Conservation (phyloP, 2,329 filamentous ascomycete species). For the Sphaerulina populicola region DNA sequence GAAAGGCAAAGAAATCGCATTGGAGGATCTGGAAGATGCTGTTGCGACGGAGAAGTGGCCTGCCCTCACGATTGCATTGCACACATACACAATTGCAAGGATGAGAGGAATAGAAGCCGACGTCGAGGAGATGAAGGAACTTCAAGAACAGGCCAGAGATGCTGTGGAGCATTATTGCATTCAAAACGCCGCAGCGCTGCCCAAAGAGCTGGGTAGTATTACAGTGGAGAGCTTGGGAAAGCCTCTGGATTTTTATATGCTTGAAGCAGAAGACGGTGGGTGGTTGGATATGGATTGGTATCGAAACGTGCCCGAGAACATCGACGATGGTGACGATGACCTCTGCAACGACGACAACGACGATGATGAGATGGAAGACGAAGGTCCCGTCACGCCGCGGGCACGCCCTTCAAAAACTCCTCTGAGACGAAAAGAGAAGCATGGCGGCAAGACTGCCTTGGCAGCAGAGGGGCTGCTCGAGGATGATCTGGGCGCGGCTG, state of each 20-base stretch:
- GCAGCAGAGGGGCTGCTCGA: slow-evolving; percentile 12
- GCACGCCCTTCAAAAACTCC: slow-evolving; percentile 29
- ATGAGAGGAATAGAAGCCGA: slow-evolving; percentile 11
- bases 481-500: slow-evolving; percentile 25
- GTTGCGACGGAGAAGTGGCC: slow-evolving; percentile 16
- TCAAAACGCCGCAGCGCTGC: slow-evolving; percentile 3
- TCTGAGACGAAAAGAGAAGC: slow-evolving; percentile 31
- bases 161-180: slow-evolving; percentile 6
- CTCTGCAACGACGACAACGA: slow-evolving; percentile 21
- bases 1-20: slow-evolving; percentile 2
- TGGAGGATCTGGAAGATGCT: slow-evolving; percentile 1
- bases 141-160: slow-evolving; percentile 8
- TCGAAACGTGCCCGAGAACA: slow-evolving; percentile 14
- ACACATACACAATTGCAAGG: slow-evolving; percentile 10
- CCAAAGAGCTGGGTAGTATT: slow-evolving; percentile 4
- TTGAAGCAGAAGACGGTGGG: slow-evolving; percentile 20
- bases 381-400: slow-evolving; percentile 11
- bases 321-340: slow-evolving; percentile 36
- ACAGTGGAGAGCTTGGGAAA: slow-evolving; percentile 4
- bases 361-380: slow-evolving; percentile 8
- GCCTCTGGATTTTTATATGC: slow-evolving; percentile 17
- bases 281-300: slow-evolving; percentile 26
- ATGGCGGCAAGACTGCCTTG: slow-evolving; percentile 18
- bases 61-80: slow-evolving; percentile 15
- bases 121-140: slow-evolving; percentile 1